A percentile compares a stretch with the other conserved stretches of the same genome.
phyloP scores from a whole-genome alignment of 192 early-diverging fungal genomes.

The Phlyctochytrium planicorne region DNA sequence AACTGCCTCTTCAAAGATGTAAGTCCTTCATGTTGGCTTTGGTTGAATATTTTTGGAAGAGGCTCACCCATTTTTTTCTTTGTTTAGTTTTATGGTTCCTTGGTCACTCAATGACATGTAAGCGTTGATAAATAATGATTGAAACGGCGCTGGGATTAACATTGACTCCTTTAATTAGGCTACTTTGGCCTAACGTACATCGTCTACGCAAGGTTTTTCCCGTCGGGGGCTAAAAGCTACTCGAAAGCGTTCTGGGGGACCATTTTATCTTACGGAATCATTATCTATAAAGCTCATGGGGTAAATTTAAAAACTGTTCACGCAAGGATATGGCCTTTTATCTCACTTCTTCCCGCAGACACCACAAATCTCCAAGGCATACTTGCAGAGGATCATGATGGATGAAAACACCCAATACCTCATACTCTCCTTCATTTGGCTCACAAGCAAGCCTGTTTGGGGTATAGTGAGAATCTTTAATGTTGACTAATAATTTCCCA shows the following conservation, averaged over 20 bases:
- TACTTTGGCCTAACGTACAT: background rate
- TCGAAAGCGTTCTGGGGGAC: slow-evolving; percentile 65
- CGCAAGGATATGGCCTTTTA: slow-evolving; percentile 9
- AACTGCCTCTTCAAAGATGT: too few relatives aligned
- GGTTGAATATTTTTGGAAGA: too few relatives aligned
- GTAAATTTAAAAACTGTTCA: slow-evolving; percentile 50
- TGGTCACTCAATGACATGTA: slow-evolving; percentile 27
- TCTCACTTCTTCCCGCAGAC: slow-evolving; percentile 31
- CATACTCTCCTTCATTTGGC: slow-evolving; percentile 69
- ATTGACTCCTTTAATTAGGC: background rate
- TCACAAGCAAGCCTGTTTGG: slow-evolving; percentile 61
- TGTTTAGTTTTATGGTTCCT: slow-evolving; percentile 29
- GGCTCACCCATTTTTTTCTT: too few relatives aligned
- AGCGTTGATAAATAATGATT: too few relatives aligned
- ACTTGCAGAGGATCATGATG: slow-evolving; percentile 57
- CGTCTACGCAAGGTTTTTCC: slow-evolving; percentile 11
- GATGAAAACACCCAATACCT: slow-evolving; percentile 82
- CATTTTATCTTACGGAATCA: slow-evolving; percentile 69
- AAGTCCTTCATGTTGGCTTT: too few relatives aligned
- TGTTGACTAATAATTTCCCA: slow-evolving; percentile 28
- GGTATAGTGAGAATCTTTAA: slow-evolving; percentile 44
- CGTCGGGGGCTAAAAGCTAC: slow-evolving; percentile 43
- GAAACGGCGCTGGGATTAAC: too few relatives aligned
- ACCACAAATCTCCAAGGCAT: slow-evolving; percentile 59
- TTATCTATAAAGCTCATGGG: slow-evolving; percentile 75